Base-by-base conservation (phyloP, 768 basidiomycete species). In the Boletus reticulatus region DNA sequence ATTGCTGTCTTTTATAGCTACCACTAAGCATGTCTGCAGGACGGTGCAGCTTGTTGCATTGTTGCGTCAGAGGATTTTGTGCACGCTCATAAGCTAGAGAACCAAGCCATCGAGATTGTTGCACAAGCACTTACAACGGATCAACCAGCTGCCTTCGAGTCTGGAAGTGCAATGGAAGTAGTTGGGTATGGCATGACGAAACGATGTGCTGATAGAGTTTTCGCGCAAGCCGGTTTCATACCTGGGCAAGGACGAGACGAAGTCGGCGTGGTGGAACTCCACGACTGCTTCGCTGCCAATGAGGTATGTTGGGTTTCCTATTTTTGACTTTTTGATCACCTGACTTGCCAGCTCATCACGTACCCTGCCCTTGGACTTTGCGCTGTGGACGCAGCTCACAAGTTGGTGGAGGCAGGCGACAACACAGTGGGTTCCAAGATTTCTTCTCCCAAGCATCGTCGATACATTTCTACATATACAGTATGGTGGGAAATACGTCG, bases 21-120 rank as follows among this genome's bases (percentile, higher is more conserved):
- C 27, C 31, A 17, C 37, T 44, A 31, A 54, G 36, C 14, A 11
- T 11, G 38, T 45, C 43, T 31, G 46, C 39, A 88, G 88, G 87
- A 90, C 60, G 87, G 87, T 20, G 87, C 87, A 22, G 88, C 87
- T 2, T 86, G 85, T 60, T 88, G 87, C 56, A 78, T 94, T 51
- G 76, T 94, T 27, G 89, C 84, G 6, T 89, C 88, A 0, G 90
- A 92, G 65, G 81, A 79, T 36, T 93, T 93, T 62, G 88, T 94
- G 8, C 85, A 82, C 47, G 67, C 73, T 1, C 84, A 91, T 61
- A 73, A 76, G 13, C 82, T 93, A 10, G 86, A 92, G 72, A 94
- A 92, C 65, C 92, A 94, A 65, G 89, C 90, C 16, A 90, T 92
- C 57, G 92, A 94, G 66, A 84, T 94, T 45, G 83, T 88, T 20